Evolutionary conservation across 2,329 filamentous ascomycete species (phyloP), one percentile per base, ranked within the genome.

Genomic region (Cercospora janseana): DNA sequence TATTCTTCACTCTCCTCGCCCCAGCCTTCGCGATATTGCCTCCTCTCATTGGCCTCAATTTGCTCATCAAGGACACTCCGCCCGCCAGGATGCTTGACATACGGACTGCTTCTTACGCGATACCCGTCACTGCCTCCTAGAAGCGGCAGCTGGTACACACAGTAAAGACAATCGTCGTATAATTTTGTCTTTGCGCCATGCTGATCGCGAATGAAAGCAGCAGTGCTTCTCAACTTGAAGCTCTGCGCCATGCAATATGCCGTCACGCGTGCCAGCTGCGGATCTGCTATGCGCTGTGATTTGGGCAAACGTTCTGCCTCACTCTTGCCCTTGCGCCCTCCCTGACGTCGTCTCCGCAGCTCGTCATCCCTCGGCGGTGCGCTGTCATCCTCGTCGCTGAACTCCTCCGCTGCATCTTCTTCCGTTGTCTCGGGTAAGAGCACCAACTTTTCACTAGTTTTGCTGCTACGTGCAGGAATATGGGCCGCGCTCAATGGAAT

Each of bases 91-190:
- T 87, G 94, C 71, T 95, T 95, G 45, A 97, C 73, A 18, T 95
- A 87, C 0, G 93, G 93, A 64, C 91, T 89, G 66, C 92, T 96
- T 61, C 88, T 82, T 20, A 98, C 77, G 20, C 93, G 79, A 69
- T 91, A 96, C 1, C 93, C 92, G 41, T 95, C 90, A 38, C 77
- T 82, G 1, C 92, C 93, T 2, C 88, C 86, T 46, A 97, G 76
- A 12, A 98, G 74, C 4, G 93, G 93, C 23, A 96, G 74, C 66
- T 96, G 91, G 69, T 98, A 98, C 40, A 95, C 92, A 20, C 86
- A 88, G 67, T 98, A 98, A 18, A 98, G 75, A 66, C 93, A 98
- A 69, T 98, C 93, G 69, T 98, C 93, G 70, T 98, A 98, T 4
- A 97, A 78, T 71, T 98, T 98, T 10, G 92, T 95, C 71, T 90